Conservation (phyloP, 2,329 filamentous ascomycete species). For the Talaromyces verruculosus region DNA sequence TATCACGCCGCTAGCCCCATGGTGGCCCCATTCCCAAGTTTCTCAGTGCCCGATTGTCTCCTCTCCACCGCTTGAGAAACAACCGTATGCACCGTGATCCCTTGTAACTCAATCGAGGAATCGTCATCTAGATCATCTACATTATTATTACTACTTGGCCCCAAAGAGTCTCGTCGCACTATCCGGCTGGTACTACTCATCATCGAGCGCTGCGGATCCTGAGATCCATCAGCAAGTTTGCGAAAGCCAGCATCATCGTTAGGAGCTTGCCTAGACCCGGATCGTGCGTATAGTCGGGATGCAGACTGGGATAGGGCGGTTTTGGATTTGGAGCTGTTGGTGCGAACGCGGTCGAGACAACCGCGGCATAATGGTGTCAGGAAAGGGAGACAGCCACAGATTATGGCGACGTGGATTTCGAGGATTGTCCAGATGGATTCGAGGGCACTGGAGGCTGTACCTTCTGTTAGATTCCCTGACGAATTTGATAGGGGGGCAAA, state of each 20-base stretch:
- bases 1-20: background rate
- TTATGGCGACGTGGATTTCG: constrained; percentile 24
- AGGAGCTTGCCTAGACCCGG: background rate
- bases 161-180: background rate
- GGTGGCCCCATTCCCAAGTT: background rate
- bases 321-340: background rate
- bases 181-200: background rate
- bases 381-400: constrained; percentile 26
- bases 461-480: background rate
- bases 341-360: constrained; percentile 1
- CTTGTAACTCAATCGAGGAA: constrained; percentile 8
- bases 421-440: constrained; percentile 11
- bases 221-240: background rate
- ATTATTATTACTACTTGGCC: background rate
- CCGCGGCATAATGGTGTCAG: constrained; percentile 25
- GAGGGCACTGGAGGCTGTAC: constrained; percentile 8
- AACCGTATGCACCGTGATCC: constrained; percentile 1
- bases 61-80: background rate
- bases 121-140: background rate
- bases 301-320: background rate
- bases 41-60: background rate
- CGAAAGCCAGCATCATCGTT: background rate
- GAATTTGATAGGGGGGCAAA: background rate
- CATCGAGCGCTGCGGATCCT: background rate
- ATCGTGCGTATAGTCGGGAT: background rate